phyloP scores from a whole-genome alignment of 371 early-diverging fungal genomes.

The Amoeboaphelidium protococcarum region DNA sequence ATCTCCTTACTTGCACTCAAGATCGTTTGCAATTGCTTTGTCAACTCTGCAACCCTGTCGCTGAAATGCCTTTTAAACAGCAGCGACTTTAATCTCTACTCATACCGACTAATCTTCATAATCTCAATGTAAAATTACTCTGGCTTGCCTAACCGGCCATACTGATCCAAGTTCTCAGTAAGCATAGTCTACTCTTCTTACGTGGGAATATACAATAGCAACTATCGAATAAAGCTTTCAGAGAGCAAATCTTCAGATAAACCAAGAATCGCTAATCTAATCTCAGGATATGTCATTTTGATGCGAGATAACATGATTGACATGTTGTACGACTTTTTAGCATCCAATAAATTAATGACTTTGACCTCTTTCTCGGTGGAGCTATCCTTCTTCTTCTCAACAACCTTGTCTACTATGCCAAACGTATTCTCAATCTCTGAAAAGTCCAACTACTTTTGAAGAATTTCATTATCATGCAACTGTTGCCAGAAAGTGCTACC shows the following conservation, averaged over 20 bases:
- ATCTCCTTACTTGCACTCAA: conserved; percentile 17
- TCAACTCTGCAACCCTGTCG: conserved; percentile 15
- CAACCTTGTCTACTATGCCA: not conserved
- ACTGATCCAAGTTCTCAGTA: conserved; percentile 15
- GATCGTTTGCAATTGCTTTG: conserved; percentile 11
- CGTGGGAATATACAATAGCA: conserved; percentile 14
- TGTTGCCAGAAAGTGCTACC: not conserved
- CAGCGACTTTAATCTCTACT: conserved; percentile 18
- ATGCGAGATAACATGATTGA: not conserved
- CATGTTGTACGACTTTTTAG: conserved; percentile 1
- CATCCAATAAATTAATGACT: not conserved
- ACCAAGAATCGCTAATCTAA: not conserved
- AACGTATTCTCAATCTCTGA: not conserved
- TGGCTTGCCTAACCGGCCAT: conserved; percentile 17
- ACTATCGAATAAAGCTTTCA: conserved; percentile 19
- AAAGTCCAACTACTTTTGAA: not conserved
- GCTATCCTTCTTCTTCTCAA: not conserved
- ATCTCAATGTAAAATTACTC: conserved; percentile 25
- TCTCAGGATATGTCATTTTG: not conserved
- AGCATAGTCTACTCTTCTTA: conserved; percentile 18
- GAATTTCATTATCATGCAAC: not conserved
- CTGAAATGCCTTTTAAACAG: conserved; percentile 18
- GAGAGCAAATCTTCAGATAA: conserved; percentile 10
- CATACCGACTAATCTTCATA: conserved; percentile 20
- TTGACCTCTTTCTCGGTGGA: not conserved